phyloP scores from a whole-genome alignment of 345 rosid genomes.

The Salix brachista region DNA sequence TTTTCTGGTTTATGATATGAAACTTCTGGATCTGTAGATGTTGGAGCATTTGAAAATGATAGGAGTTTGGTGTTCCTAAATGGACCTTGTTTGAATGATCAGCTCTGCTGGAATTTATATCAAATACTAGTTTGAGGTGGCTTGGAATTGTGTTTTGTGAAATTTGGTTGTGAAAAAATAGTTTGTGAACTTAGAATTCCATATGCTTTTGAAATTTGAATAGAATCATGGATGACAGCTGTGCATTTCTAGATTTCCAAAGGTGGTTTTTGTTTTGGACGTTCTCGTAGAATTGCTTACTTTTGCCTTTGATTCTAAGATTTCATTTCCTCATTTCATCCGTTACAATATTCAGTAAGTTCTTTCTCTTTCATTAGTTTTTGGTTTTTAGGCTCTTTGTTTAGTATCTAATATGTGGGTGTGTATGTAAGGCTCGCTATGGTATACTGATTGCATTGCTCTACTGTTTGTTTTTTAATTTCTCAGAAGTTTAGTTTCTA shows the following conservation, averaged over 20 bases:
- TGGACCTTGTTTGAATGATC: neutral
- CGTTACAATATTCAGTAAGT: neutral
- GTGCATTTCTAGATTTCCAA: too few species aligned
- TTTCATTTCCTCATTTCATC: neutral
- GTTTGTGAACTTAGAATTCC: neutral
- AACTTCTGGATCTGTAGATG: neutral
- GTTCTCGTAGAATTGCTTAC: too few species aligned
- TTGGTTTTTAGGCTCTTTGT: neutral
- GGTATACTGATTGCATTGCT: neutral
- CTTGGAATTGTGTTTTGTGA: neutral
- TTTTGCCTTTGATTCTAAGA: too few species aligned
- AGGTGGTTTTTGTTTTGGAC: too few species aligned
- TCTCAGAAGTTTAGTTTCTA: neutral
- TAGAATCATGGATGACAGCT: too few species aligned
- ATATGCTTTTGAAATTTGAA: too few species aligned
- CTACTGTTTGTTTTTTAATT: neutral
- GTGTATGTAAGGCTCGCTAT: neutral
- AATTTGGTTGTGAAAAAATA: neutral
- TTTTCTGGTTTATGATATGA: neutral
- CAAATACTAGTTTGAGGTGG: neutral
- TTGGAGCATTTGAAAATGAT: neutral
- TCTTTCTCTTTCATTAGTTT: neutral
- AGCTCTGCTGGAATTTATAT: neutral
- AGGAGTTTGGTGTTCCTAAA: neutral
- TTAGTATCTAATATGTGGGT: neutral